Base-by-base conservation (phyloP, 1,284 basidiomycete genomes). In the Apiotrichum laibachii region DNA sequence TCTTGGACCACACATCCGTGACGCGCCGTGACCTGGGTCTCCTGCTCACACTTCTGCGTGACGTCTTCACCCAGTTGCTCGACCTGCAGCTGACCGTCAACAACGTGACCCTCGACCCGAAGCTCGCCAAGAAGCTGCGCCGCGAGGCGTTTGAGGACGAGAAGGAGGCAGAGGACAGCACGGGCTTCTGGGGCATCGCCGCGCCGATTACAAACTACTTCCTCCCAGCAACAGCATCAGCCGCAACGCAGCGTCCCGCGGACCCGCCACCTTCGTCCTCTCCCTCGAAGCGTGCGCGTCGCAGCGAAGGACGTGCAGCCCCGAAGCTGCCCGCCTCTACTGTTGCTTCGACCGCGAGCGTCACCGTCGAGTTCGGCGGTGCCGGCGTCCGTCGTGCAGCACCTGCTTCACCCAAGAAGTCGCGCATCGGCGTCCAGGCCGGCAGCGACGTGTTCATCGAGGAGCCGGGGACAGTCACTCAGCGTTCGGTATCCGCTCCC, bases 351-450 rank as follows among this genome's bases (percentile, higher is more conserved):
- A 83, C 89, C 1, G 92, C 89, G 37, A 92, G 90, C 0, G 91
- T 96, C 66, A 93, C 91, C 61, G 92, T 97, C 55, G 92, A 95
- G 79, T 95, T 95, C 77, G 89, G 87, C 7, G 87, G 88, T 2
- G 79, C 84, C 2, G 89, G 74, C 15, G 83, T 86, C 26, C 26
- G 26, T 18, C 82, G 87, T 57, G 85, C 89, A 0, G 84, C 87
- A 2, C 72, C 76, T n/a, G 86, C 87, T 16, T 51, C 49, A 26
- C 57, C 61, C 12, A 56, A 59, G 48, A 51, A 51, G 50, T 50
- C 37, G 1, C 34, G 21, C 9, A 12, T 53, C 5, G 22, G 18
- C 7, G 44, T 21, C 18, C 15, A 22, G 13, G 21, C 22, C 31
- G 15, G 21, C 26, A 15, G 19, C 11, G 54, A 56, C 40, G 54